Evolutionary conservation across 2,329 filamentous ascomycete genomes (phyloP), one percentile per base, ranked within the genome.

Genomic region (Pestalotiopsis sp.): DNA sequence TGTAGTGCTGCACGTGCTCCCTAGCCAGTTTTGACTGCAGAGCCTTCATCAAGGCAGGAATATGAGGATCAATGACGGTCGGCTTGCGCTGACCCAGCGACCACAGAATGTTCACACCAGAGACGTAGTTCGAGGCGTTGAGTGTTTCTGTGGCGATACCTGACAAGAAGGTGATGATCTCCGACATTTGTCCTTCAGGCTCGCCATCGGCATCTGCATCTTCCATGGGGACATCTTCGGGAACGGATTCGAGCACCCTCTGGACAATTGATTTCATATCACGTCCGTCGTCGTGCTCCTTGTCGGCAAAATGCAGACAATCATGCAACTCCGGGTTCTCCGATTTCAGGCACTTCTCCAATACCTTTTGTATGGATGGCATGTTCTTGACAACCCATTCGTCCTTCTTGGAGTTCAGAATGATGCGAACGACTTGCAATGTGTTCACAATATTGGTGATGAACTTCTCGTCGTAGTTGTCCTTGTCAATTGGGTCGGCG

Each of bases 301-400:
- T 88, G 72, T 94, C 91, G 3, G 90, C 84, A 31, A 91, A 86
- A 79, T 98, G 94, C 39, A 98, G 83, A 76, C 93, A 97, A 76
- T 98, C 95, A 75, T 99, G 97, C 9, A 99, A 90, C 77, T 99
- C 96, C 0, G 94, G 89, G 72, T 95, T 93, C 73, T 98, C 95
- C 3, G 91, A 95, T 75, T 93, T 94, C 67, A 99, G 83, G 13
- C 93, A 90, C 82, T 97, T 98, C 71, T 98, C 95, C 14, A 98
- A 82, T 13, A 98, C 89, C 77, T 94, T 97, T 78, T 98, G 94
- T 36, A 98, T 86, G 36, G 90, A 85, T 0, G 91, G 81, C 74
- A 97, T 87, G 72, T 94, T 93, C 75, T 90, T 90, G 66, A 94
- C 82, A 49, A 98, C 91, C 96, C 96, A 99, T 3, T 97, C 94